phyloP scores from a whole-genome alignment of 805 yeast species.

The Millerozyma miso region DNA sequence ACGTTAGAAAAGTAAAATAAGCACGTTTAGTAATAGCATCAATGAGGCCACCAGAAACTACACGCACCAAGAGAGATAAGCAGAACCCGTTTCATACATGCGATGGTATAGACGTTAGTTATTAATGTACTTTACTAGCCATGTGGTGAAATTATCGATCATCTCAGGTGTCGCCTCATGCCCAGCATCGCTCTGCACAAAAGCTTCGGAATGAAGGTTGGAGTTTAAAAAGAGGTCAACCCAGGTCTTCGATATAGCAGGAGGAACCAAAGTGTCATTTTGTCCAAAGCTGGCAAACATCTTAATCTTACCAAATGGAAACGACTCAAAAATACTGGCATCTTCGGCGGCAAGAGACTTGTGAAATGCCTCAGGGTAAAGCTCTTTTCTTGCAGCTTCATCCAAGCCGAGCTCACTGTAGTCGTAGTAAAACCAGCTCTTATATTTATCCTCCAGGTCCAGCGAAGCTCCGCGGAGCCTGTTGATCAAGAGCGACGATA shows the following conservation, averaged over 20 bases:
- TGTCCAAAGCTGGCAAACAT: constrained; percentile 36
- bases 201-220: constrained; percentile 21
- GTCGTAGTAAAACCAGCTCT: constrained; percentile 26
- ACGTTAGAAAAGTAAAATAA: too few species aligned
- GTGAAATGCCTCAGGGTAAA: constrained; percentile 34
- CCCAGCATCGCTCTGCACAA: constrained; percentile 25
- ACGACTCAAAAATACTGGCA: constrained; percentile 26
- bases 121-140: constrained; percentile 19
- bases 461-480: constrained; percentile 26
- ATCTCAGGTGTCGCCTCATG: constrained; percentile 34
- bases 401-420: constrained; percentile 32
- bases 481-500: constrained; percentile 41
- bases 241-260: constrained; percentile 28
- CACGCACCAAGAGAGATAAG: too few species aligned
- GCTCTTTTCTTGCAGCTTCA: constrained; percentile 17
- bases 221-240: constrained; percentile 23
- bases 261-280: constrained; percentile 35
- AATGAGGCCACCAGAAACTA: too few species aligned
- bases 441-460: constrained; percentile 18
- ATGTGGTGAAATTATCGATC: constrained; percentile 27
- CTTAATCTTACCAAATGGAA: constrained; percentile 26
- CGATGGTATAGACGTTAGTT: not conserved
- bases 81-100: too few species aligned
- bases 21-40: too few species aligned
- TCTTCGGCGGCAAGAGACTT: constrained; percentile 25